Percentiles rank a stretch among this genome's conserved stretches.
These are phyloP conservation scores for Dissoconium aciculare DNA, from an alignment of 2,329 filamentous ascomycete genomes.

Conservation along the genomic window DNA sequence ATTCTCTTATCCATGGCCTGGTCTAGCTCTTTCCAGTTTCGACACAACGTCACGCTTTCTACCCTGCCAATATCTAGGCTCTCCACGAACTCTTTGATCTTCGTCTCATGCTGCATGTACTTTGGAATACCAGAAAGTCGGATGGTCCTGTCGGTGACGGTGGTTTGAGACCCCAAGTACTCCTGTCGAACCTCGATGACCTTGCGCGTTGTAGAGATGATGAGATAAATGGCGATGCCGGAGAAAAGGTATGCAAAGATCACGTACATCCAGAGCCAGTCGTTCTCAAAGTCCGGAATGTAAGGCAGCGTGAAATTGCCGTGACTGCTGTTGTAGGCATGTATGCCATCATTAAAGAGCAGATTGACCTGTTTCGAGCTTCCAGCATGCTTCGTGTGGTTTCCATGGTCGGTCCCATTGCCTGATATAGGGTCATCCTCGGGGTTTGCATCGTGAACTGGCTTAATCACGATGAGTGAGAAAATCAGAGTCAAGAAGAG, in stretches of 20 bases:
- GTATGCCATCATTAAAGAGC: neutral
- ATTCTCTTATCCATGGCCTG: constrained; percentile 53
- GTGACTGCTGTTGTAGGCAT: neutral
- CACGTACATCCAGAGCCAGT: constrained; percentile 82
- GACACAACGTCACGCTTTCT: constrained; percentile 71
- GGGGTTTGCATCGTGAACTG: constrained; percentile 60
- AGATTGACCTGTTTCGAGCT: constrained; percentile 1
- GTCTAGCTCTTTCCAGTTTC: constrained; percentile 75
- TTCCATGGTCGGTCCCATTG: constrained; percentile 9
- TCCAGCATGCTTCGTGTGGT: constrained; percentile 13
- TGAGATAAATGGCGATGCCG: constrained; percentile 62
- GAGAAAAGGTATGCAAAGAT: constrained; percentile 93
- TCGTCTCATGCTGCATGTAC: constrained; percentile 63
- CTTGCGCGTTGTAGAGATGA: constrained; percentile 67
- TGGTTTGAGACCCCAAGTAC: constrained; percentile 84
- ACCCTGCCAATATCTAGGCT: constrained; percentile 79
- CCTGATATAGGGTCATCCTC: constrained; percentile 23
- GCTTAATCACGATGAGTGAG: constrained; percentile 63
- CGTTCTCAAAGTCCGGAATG: constrained; percentile 25
- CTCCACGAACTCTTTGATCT: constrained; percentile 76
- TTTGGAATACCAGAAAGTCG: constrained; percentile 74
- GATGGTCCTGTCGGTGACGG: constrained; percentile 90
- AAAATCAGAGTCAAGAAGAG: constrained; percentile 69
- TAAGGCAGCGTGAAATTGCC: constrained; percentile 5
- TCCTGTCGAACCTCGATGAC: constrained; percentile 78